Percentiles rank a stretch among this genome's conserved stretches.
Evolutionary conservation across 129 eudicot species (phyloP).

Genomic region (Centrapalus pauciflorus): DNA sequence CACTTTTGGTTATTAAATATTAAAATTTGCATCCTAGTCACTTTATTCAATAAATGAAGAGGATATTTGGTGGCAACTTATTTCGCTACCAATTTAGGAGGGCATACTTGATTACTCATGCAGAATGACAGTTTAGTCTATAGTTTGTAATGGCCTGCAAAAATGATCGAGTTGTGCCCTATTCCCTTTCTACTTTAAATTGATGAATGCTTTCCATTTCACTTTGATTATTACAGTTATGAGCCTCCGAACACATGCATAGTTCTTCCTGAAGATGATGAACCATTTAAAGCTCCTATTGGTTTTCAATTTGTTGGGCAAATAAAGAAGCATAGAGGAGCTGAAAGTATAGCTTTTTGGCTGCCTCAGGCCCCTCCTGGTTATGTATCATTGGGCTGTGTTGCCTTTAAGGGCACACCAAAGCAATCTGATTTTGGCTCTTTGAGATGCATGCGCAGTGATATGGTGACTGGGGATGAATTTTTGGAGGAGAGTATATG

Average conservation of each 20-base stretch:
- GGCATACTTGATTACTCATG: background rate
- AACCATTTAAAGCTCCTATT: constrained; percentile 51
- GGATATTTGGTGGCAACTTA: background rate
- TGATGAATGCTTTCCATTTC: background rate
- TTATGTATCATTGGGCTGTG: constrained; percentile 84
- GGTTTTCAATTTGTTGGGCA: constrained; percentile 77
- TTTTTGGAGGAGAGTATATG: constrained; percentile 83
- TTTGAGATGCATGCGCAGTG: constrained; percentile 88
- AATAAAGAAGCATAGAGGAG: constrained; percentile 66
- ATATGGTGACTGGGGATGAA: constrained; percentile 77
- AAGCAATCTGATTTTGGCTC: constrained; percentile 63
- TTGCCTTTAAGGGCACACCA: constrained; percentile 84
- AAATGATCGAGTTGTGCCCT: background rate
- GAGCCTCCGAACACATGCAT: constrained; percentile 90
- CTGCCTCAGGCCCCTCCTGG: constrained; percentile 99
- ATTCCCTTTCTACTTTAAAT: background rate
- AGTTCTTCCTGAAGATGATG: constrained; percentile 70
- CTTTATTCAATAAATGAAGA: background rate
- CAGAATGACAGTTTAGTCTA: background rate
- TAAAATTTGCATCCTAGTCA: background rate
- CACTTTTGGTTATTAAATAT: background rate
- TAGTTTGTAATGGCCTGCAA: constrained; percentile 1
- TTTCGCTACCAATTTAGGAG: background rate
- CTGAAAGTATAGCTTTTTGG: constrained; percentile 69
- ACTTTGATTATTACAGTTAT: constrained; percentile 47